Base-by-base conservation (phyloP, 1,284 basidiomycete species). In the Leccinum angustisporum region DNA sequence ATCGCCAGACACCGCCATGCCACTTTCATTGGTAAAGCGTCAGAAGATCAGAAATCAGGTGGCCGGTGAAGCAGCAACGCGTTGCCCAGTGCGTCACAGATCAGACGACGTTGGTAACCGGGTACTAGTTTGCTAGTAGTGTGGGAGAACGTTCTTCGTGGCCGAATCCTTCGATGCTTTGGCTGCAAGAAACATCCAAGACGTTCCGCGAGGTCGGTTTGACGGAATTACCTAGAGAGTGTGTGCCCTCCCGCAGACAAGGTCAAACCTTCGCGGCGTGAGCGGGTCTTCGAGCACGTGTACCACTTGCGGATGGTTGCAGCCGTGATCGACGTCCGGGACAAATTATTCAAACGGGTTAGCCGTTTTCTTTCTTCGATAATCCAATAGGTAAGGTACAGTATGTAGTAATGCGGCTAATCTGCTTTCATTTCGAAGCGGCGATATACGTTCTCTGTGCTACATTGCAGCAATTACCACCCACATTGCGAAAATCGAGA, bases 401-500 rank as follows among this genome's bases (percentile, higher is more conserved):
- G 25, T 25, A 43, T 43, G 36, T 40, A 52, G 10, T 31, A 53
- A 58, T 58, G 61, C 60, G 21, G 38, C 66, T 36, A 36, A 36
- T 36, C 34, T 36, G 13, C 34, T 68, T 70, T 67, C 67, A 70
- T 67, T 70, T 67, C 61, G 67, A 68, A 54, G 57, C 34, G 36
- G 16, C 18, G 43, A 21, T 27, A 27, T 27, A 27, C 25, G 25
- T 27, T 27, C 25, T 27, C 25, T 27, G 3, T 27, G 25, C 25
- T 27, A 27, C 25, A 27, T 27, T 27, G 25, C 25, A 27, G 25
- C 4, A 10, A 9, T 31, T 31, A 31, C 14, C 4, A 34, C 21
- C n/a, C 25, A 56, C 25, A 8, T 57, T 46, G 40, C 11, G 52
- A 61, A 38, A 54, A 34, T 48, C 36, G 31, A 27, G 27, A 67